Evolutionary conservation across 805 yeast genomes (phyloP), one percentile per base, ranked within the genome.

Genomic region (Limtongia smithiae): DNA sequence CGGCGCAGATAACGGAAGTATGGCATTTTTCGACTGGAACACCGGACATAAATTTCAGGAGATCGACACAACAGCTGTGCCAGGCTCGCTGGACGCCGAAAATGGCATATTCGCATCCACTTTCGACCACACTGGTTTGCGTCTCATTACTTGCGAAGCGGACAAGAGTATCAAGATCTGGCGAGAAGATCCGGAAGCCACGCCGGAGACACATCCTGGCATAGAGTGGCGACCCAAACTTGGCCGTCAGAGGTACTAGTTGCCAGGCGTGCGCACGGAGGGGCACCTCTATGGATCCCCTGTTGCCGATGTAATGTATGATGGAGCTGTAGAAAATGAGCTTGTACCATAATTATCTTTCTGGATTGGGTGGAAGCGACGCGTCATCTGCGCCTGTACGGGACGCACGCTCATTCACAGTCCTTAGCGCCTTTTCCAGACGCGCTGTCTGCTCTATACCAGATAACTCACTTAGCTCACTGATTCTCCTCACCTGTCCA

Each of bases 111-210:
- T 82, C 56, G 74, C 88, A 8, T 78, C 89, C 34, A 64, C 79
- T 1, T 88, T 88, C 65, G 97, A 93, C 65, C 70, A 74, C 64
- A 81, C 88, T 51, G 96, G 97, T 0, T 67, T 81, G 59, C 75
- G 96, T 40, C 68, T 93, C 49, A 75, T 93, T 18, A 86, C 96
- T 1, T 88, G 96, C 41, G 95, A 86, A 60, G 81, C 86, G n/a
- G 97, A 91, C 67, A 90, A 90, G 63, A 81, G 85, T 63, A 78
- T 87, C 34, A 85, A 83, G 63, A 71, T 86, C 1, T 87, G 93
- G 91, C 75, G 71, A 43, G 78, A 77, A 51, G 72, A 65, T 41
- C 65, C 68, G n/a, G 67, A 65, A 11, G 69, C 70, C 8, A 70
- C 70, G 1, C 64, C 60, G 28, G 70, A 65, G 39, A 57, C 67